Conservation (phyloP, 805 yeast genomes). For the Zygosaccharomyces pseudorouxii region DNA sequence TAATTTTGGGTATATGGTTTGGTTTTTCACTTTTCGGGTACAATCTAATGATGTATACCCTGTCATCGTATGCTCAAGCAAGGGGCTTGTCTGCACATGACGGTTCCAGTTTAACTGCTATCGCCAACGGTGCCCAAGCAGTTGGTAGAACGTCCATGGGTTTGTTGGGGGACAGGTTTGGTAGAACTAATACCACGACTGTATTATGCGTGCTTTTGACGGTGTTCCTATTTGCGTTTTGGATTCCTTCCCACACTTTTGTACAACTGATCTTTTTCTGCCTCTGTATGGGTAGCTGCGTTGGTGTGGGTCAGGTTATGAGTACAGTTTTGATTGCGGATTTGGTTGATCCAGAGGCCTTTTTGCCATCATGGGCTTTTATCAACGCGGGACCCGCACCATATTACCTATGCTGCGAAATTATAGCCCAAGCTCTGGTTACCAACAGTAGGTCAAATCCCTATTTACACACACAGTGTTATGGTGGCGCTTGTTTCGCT, state of each 20-base stretch:
- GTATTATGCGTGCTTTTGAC: constrained; percentile 35
- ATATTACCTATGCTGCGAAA: constrained; percentile 45
- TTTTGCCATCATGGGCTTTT: constrained; percentile 39
- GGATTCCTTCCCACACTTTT: constrained; percentile 46
- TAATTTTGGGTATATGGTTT: constrained; percentile 38
- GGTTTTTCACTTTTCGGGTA: constrained; percentile 39
- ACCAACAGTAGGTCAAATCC: constrained; percentile 36
- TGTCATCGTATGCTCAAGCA: constrained; percentile 44
- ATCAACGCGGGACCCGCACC: constrained; percentile 34
- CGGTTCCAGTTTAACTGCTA: constrained; percentile 44
- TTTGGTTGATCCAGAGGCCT: constrained; percentile 36
- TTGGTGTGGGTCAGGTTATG: constrained; percentile 46
- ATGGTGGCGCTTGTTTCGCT: constrained; percentile 50
- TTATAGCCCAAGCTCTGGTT: constrained; percentile 49
- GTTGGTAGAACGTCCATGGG: constrained; percentile 51
- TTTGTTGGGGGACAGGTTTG: constrained; percentile 40
- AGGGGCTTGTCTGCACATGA: constrained; percentile 44
- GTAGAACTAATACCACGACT: constrained; percentile 45
- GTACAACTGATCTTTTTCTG: constrained; percentile 40
- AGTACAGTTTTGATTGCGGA: constrained; percentile 41
- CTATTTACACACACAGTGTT: constrained; percentile 55
- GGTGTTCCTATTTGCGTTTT: constrained; percentile 42
- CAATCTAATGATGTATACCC: constrained; percentile 42
- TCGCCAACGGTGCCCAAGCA: constrained; percentile 44
- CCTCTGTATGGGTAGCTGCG: constrained; percentile 40